Evolutionary conservation across 169 alveolate species (phyloP).

Genomic region (Plasmodium cynomolgi): DNA sequence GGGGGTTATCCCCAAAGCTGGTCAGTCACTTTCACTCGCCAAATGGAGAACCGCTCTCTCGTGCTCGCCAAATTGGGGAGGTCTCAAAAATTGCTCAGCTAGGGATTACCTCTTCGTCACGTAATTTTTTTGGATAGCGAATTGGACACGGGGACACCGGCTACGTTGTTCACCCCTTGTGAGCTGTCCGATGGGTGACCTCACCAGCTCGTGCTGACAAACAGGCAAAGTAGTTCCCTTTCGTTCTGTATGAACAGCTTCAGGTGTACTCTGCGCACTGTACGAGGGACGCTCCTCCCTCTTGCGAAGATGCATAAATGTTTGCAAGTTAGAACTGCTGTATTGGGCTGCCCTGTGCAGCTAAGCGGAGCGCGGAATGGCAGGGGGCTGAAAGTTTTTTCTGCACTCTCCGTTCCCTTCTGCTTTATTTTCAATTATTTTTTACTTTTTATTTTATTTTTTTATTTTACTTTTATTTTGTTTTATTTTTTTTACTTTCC

Average conservation of each 20-base stretch:
- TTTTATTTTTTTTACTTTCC: too few species aligned
- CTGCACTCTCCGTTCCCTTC: not conserved
- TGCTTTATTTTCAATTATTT: not conserved
- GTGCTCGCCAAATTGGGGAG: not conserved
- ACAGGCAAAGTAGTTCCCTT: not conserved
- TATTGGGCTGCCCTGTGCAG: not conserved
- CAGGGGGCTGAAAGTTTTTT: not conserved
- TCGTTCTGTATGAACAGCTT: not conserved
- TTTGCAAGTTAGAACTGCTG: not conserved
- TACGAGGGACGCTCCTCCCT: not conserved
- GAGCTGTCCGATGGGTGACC: not conserved
- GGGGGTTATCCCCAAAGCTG: not conserved
- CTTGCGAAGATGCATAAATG: not conserved
- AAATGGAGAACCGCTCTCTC: not conserved
- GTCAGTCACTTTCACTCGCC: not conserved
- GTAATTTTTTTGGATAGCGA: not conserved
- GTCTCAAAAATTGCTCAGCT: not conserved
- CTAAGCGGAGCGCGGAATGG: not conserved
- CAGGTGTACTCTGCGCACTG: not conserved
- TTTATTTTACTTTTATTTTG: too few species aligned
- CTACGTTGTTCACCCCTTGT: not conserved
- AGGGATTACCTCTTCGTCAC: not conserved
- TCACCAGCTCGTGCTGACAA: not conserved
- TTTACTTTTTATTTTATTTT: too few species aligned
- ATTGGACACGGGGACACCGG: not conserved